Evolutionary conservation across 306 rosid species (phyloP), one percentile per base, ranked within the genome.

Genomic region (Begonia loranthoides): DNA sequence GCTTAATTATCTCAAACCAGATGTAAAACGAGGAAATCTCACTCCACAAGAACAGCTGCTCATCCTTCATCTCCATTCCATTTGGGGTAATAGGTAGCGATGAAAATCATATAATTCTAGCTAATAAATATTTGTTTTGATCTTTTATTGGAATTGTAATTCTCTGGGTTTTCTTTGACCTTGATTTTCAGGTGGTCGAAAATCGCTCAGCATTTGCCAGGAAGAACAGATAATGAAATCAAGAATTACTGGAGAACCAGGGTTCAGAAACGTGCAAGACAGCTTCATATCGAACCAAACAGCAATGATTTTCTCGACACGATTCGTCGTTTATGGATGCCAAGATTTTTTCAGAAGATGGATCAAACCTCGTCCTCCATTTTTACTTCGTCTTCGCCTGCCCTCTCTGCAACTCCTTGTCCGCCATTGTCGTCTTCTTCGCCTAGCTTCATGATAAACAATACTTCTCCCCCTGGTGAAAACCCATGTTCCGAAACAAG

Each of bases 231-330:
- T 65, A 87, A 87, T 17, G 96, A 87, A 72, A 87, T 87, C 4
- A 87, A 87, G 82, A 87, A 87, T 55, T 83, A 79, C 3, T 87
- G 96, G 96, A 80, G 96, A 63, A 87, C 96, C 49, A 83, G 96
- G 72, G 90, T 87, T 4, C 94, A 87, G 38, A 87, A 87, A 61
- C 94, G 77, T 57, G 96, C 94, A 8, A 89, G 94, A 38, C 96
- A 80, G 33, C 90, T 83, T 7, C 83, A 79, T 58, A 71, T 87
- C 0, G 94, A 87, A 45, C 76, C 94, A 39, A 78, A 80, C 38
- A 82, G 96, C 82, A 66, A 77, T 68, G 72, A 54, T 12, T 87
- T 87, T 73, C 59, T 82, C 6, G 96, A 87, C 33, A 77, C 90
- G 0, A 74, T 82, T 13, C 62, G 79, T 49, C 71, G 75, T 51